Evolutionary conservation across 169 alveolate genomes (phyloP), one percentile per base, ranked within the genome.

Genomic region (Eimeria maxima): DNA sequence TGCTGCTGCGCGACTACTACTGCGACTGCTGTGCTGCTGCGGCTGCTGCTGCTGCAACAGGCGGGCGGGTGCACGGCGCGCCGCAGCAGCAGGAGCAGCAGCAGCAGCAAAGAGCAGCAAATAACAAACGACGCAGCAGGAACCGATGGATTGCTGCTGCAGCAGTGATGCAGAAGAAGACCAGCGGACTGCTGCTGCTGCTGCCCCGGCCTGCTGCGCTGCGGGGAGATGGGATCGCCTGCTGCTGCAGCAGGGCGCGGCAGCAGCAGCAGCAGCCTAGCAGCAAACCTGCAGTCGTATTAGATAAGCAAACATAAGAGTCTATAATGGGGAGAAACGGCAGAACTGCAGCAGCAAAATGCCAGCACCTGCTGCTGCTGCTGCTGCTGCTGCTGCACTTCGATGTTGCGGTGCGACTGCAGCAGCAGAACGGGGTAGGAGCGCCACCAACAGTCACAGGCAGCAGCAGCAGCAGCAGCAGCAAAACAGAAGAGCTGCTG

Each of bases 141-240:
- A 78, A 7, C 65, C 44, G 63, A 38, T 60, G 27, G 57, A 38
- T 78, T 78, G 88, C 20, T 22, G 88, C 88, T 29, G 67, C 65
- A 20, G 88, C 88, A 45, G 67, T 44, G 88, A 45, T 78, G 88
- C 63, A 78, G 88, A 22, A 78, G 65, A 78, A 78, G 88, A 78
- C 88, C 88, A 78, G 88, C 88, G 88, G 88, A 78, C 88, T 78
- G 88, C 88, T 78, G 88, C 88, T 38, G 88, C 88, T 78, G 88
- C 88, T 78, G 88, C 88, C 83, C 83, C 83, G 83, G 83, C 83
- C 50, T 78, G 88, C 88, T 22, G 67, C 20, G 67, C 57, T 78
- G 88, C 57, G 88, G 88, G 88, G 88, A 78, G 88, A 78, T 78
- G 88, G 88, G 88, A 78, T 78, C 88, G 88, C 53, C 63, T 78